phyloP scores from a whole-genome alignment of 1,284 basidiomycete species.

The Cutaneotrichosporon cutaneum region DNA sequence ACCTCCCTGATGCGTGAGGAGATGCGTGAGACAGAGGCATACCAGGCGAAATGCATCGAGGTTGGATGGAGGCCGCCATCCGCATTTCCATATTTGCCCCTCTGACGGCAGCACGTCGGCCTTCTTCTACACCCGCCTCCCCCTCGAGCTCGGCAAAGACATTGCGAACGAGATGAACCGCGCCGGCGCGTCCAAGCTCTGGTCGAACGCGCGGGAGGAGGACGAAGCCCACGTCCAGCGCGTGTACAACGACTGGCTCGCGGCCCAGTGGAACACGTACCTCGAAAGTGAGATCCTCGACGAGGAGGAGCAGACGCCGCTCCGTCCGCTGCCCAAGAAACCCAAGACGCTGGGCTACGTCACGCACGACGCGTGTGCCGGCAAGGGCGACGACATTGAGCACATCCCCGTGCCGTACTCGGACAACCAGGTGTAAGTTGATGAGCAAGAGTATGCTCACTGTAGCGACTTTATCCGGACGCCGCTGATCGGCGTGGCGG shows the following conservation, averaged over 20 bases:
- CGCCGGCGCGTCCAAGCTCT: constrained; percentile 46
- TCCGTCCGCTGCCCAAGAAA: constrained; percentile 15
- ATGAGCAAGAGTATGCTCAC: neutral
- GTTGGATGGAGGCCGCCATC: too few species aligned
- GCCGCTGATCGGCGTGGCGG: constrained; percentile 39
- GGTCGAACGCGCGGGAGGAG: constrained; percentile 29
- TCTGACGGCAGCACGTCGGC: constrained; percentile 23
- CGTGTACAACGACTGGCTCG: constrained; percentile 33
- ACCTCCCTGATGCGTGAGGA: too few species aligned
- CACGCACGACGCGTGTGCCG: constrained; percentile 46
- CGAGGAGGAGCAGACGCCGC: neutral
- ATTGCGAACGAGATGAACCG: constrained; percentile 47
- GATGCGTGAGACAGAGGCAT: too few species aligned
- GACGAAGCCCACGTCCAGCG: constrained; percentile 29
- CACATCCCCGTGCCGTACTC: constrained; percentile 43
- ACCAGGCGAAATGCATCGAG: too few species aligned
- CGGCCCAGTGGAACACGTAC: constrained; percentile 34
- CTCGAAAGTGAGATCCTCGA: constrained; percentile 2
- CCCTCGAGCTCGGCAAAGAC: constrained; percentile 38
- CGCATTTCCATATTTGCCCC: too few species aligned
- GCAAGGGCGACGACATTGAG: constrained; percentile 49
- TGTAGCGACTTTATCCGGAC: constrained; percentile 46
- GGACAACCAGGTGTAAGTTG: constrained; percentile 20
- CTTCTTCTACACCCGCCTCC: constrained; percentile 44
- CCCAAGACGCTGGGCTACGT: constrained; percentile 46